Evolutionary conservation across 306 rosid species (phyloP), one percentile per base, ranked within the genome.

Genomic region (Arachis hypogaea): DNA sequence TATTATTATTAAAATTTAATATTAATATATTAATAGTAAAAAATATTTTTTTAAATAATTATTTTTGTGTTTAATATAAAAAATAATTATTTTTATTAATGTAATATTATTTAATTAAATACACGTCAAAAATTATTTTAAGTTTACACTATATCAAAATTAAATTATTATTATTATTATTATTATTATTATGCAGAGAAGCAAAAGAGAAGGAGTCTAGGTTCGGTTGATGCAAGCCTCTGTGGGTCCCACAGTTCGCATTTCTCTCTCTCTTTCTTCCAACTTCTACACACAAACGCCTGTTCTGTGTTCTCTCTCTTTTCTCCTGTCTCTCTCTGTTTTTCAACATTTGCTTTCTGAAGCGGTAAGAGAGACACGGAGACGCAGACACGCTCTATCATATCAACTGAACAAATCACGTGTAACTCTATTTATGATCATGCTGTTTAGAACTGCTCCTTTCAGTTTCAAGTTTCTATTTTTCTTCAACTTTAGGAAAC

Each of bases 181-280:
- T 18, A 18, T 18, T 18, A 18, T 18, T 18, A 18, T 18, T 18
- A 22, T 22, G 62, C 58, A 55, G 30, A 64, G 58, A 63, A 41
- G 40, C 14, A 50, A 40, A 52, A 7, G 16, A 54, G 55, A 38
- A 11, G 30, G 12, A 3, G 89, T 77, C 89, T 6, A 73, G 83
- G 88, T 85, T 86, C 91, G 60, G 80, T 79, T 85, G 85, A 86
- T 78, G 63, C 42, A 60, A 42, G 78, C 11, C 16, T 57, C 7
- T 10, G 80, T 69, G 91, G 89, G 85, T 63, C 85, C 81, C 74
- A 68, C 78, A 49, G 10, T 11, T 10, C 4, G 8, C 61, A 1
- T 11, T 68, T 41, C 55, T 10, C 44, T 66, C 30, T 10, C 7
- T n/a, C 66, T 33, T 3, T 33, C 38, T 33, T 6, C 46, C 3